Conservation (phyloP, 441 rosid species). For the Melastoma candidum region DNA sequence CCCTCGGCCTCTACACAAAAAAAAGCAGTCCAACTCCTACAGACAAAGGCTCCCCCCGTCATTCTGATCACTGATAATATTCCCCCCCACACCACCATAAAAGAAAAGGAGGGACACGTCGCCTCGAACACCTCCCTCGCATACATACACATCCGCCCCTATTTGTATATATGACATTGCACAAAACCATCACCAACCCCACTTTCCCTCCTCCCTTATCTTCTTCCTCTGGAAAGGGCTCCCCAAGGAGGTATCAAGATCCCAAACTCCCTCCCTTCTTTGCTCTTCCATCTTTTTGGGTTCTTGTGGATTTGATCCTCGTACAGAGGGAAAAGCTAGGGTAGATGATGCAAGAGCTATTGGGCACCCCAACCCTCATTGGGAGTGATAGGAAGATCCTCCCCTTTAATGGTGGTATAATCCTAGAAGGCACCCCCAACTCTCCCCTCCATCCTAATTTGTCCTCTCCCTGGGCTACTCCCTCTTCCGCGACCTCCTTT, state of each 20-base stretch:
- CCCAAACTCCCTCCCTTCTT: constrained; percentile 23
- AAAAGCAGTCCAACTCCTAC: too few species aligned
- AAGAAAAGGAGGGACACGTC: too few species aligned
- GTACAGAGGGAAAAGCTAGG: constrained; percentile 9
- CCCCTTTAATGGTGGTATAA: constrained; percentile 24
- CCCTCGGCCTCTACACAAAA: too few species aligned
- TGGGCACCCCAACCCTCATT: constrained; percentile 39
- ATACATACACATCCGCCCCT: too few species aligned
- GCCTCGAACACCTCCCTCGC: too few species aligned
- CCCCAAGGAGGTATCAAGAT: constrained; percentile 6
- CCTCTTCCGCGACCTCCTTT: constrained; percentile 29
- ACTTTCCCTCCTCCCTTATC: too few species aligned
- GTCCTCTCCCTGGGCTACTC: constrained; percentile 21
- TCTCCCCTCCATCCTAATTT: constrained; percentile 3
- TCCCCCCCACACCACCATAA: too few species aligned
- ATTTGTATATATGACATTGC: too few species aligned
- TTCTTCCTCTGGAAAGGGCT: too few species aligned
- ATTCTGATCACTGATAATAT: too few species aligned
- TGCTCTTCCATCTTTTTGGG: constrained; percentile 47
- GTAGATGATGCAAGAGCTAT: constrained; percentile 66
- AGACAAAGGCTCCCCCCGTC: too few species aligned
- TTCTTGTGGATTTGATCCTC: constrained; percentile 38
- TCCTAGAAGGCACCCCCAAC: constrained; percentile 35
- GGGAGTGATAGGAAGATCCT: constrained; percentile 38
- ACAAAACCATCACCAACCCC: too few species aligned